Conservation (phyloP, 75 land plant genomes). For the Adiantum capillusveneris region DNA sequence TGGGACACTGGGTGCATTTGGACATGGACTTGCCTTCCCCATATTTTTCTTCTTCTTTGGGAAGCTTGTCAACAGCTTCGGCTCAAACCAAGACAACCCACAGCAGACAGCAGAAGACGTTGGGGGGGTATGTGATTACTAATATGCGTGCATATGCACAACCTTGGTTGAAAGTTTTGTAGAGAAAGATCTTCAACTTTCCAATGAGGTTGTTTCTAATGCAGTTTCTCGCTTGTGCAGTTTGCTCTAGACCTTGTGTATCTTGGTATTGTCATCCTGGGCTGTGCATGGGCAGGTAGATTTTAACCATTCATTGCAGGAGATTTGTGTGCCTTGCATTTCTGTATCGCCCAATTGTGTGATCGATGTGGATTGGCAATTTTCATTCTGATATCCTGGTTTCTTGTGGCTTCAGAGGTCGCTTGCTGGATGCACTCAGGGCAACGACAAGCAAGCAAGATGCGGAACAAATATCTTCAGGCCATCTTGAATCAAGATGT, state of each 20-base stretch:
- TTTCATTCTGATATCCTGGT: too few relatives aligned
- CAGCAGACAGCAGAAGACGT: conserved; percentile 59
- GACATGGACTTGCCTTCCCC: conserved; percentile 76
- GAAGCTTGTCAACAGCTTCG: conserved; percentile 73
- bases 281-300: conserved; percentile 87
- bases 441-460: conserved; percentile 79
- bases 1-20: conserved; percentile 62
- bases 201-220: too few relatives aligned
- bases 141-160: neutral
- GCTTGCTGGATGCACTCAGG: conserved; percentile 99
- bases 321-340: too few relatives aligned
- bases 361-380: too few relatives aligned
- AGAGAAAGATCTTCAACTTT: too few relatives aligned
- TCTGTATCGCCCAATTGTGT: too few relatives aligned
- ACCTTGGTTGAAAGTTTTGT: too few relatives aligned
- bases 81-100: conserved; percentile 40
- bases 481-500: conserved; percentile 82
- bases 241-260: conserved; percentile 75
- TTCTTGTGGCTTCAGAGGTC: conserved; percentile 50
- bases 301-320: too few relatives aligned
- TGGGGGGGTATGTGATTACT: conserved; percentile 19
- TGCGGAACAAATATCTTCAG: conserved; percentile 70
- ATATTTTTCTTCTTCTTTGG: conserved; percentile 77
- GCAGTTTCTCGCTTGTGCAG: conserved; percentile 38
- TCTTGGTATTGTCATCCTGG: conserved; percentile 78